Percentiles rank a stretch among this genome's conserved stretches.
phyloP scores from a whole-genome alignment of 148 eudicot species.

The Limonium bicolor region DNA sequence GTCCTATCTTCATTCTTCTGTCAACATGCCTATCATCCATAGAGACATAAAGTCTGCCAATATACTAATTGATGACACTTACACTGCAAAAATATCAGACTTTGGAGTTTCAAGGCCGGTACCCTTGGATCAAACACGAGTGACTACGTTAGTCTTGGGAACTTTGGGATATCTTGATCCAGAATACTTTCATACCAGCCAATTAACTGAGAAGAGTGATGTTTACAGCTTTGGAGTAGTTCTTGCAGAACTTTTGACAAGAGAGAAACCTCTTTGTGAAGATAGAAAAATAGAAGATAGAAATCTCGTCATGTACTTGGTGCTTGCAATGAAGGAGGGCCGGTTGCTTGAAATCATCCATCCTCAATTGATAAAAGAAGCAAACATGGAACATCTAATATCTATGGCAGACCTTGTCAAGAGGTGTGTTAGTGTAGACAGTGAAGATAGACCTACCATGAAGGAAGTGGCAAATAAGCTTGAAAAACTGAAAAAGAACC shows the following conservation, averaged over 20 bases:
- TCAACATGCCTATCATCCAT: neutral
- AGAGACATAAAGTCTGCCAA: slow-evolving; percentile 1
- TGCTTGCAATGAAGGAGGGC: too few relatives aligned
- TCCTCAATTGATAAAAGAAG: too few relatives aligned
- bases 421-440: too few relatives aligned
- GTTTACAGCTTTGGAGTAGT: slow-evolving; percentile 6
- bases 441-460: too few relatives aligned
- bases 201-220: slow-evolving; percentile 1
- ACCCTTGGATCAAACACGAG: neutral
- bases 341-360: too few relatives aligned
- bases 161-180: slow-evolving; percentile 6
- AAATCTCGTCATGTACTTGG: too few relatives aligned
- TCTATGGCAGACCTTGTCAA: too few relatives aligned
- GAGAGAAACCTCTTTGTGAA: slow-evolving; percentile 2
- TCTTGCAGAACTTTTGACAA: slow-evolving; percentile 3
- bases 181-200: slow-evolving; percentile 3
- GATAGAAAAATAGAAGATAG: too few relatives aligned
- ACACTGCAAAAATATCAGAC: neutral
- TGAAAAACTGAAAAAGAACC: too few relatives aligned
- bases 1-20: slow-evolving; percentile 1
- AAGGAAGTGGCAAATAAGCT: too few relatives aligned
- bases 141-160: slow-evolving; percentile 1
- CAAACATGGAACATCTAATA: too few relatives aligned
- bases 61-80: slow-evolving; percentile 2
- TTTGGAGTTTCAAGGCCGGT: neutral